phyloP scores from a whole-genome alignment of 495 filamentous ascomycete genomes.

The Lophiotrema nucula region DNA sequence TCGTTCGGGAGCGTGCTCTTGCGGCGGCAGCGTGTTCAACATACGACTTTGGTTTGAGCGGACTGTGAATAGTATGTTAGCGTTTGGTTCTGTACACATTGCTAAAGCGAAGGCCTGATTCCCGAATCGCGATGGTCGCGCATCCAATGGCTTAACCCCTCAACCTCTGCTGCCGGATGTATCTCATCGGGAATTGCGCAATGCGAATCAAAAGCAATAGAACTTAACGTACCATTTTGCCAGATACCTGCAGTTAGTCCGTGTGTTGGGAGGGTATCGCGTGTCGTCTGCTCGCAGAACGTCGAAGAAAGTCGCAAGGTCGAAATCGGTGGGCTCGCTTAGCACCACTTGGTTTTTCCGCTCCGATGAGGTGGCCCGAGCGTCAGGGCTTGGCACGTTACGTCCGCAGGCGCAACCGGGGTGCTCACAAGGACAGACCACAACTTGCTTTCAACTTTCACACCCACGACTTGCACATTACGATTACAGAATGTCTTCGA shows the following conservation, averaged over 20 bases:
- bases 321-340: conserved; percentile 16
- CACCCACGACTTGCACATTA: neutral
- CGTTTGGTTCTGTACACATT: neutral
- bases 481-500: conserved; percentile 61
- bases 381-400: conserved; percentile 7
- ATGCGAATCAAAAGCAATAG: too few species aligned
- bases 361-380: conserved; percentile 3
- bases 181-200: neutral
- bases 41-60: conserved; percentile 30
- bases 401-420: neutral
- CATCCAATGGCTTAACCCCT: too few species aligned
- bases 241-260: conserved; percentile 10
- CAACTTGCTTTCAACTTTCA: neutral
- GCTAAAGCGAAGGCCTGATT: neutral
- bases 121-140: too few species aligned
- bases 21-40: neutral
- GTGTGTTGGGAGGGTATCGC: conserved; percentile 22
- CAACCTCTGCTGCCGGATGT: too few species aligned
- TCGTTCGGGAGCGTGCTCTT: neutral
- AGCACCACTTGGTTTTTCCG: neutral
- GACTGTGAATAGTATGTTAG: conserved; percentile 21
- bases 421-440: neutral
- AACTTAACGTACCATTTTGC: conserved; percentile 25
- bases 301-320: conserved; percentile 3
- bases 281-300: conserved; percentile 20